phyloP scores from a whole-genome alignment of 768 basidiomycete genomes.

The Pleurotus eryngii region DNA sequence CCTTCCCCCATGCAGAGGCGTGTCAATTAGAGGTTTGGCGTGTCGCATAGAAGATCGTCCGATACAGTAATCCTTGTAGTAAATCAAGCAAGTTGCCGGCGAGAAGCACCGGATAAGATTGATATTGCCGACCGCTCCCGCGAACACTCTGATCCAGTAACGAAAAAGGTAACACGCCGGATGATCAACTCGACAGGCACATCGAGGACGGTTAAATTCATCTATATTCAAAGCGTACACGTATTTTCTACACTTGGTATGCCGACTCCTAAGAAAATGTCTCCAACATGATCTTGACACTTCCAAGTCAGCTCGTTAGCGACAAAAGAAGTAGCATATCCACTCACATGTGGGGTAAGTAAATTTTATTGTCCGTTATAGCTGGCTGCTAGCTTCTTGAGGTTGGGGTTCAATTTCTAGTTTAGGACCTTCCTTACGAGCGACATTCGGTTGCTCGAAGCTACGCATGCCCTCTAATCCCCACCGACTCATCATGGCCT shows the following conservation, averaged over 20 bases:
- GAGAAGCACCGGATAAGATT: conserved; percentile 4
- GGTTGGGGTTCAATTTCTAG: conserved; percentile 12
- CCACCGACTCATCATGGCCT: conserved; percentile 91
- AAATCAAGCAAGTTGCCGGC: conserved; percentile 8
- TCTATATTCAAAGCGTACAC: conserved; percentile 9
- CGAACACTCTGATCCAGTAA: background rate
- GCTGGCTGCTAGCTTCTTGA: conserved; percentile 6
- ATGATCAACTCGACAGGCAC: conserved; percentile 4
- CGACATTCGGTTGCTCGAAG: conserved; percentile 72
- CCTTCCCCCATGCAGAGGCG: background rate
- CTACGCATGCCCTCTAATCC: conserved; percentile 88
- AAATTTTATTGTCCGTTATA: background rate
- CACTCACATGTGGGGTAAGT: background rate
- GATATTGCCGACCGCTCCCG: conserved; percentile 6
- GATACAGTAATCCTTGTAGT: conserved; percentile 1
- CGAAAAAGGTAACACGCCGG: background rate
- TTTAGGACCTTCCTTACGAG: conserved; percentile 46
- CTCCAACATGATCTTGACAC: background rate
- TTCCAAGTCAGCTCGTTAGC: background rate
- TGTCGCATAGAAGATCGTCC: background rate
- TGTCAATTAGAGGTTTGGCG: conserved; percentile 9
- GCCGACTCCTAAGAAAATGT: background rate
- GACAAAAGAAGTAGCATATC: background rate
- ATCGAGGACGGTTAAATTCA: background rate
- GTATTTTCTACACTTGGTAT: conserved; percentile 8